These are phyloP conservation scores for Neurospora sp. DNA, from an alignment of 495 filamentous ascomycete genomes.

Conservation along the genomic window DNA sequence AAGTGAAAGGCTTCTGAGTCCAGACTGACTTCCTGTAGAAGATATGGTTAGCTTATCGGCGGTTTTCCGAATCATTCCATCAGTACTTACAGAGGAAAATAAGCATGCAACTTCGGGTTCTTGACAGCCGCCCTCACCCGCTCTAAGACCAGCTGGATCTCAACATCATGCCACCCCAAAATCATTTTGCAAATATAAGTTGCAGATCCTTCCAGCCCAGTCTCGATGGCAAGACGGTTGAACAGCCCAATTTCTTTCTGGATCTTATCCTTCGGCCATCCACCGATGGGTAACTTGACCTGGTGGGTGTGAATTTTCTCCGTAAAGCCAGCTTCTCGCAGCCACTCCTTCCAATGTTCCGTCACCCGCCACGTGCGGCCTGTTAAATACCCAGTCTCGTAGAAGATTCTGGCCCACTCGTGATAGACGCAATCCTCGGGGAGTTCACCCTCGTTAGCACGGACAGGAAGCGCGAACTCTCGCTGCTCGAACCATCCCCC, in stretches of 20 bases:
- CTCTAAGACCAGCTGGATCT: slow-evolving; percentile 32
- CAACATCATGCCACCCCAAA: slow-evolving; percentile 33
- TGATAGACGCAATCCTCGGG: slow-evolving; percentile 25
- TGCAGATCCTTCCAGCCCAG: slow-evolving; percentile 38
- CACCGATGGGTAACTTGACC: slow-evolving; percentile 41
- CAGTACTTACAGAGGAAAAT: slow-evolving; percentile 29
- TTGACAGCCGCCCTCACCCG: slow-evolving; percentile 29
- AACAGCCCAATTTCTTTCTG: slow-evolving; percentile 32
- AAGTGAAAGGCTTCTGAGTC: not conserved
- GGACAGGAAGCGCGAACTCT: slow-evolving; percentile 24
- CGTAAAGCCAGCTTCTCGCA: slow-evolving; percentile 46
- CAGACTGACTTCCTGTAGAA: not conserved
- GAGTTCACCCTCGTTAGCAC: slow-evolving; percentile 32
- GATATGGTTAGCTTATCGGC: not conserved
- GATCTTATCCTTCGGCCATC: slow-evolving; percentile 39
- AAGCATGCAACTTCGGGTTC: slow-evolving; percentile 30
- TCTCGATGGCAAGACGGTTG: slow-evolving; percentile 23
- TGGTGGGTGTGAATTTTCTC: slow-evolving; percentile 38
- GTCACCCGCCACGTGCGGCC: slow-evolving; percentile 22
- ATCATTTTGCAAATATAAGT: slow-evolving; percentile 32
- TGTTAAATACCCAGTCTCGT: slow-evolving; percentile 16
- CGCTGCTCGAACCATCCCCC: slow-evolving; percentile 27
- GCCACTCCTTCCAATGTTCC: slow-evolving; percentile 34
- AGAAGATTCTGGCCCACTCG: slow-evolving; percentile 28
- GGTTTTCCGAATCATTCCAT: not conserved